Base-by-base conservation (phyloP, 352 stramenopile genomes). In the Peronospora belbahrii region DNA sequence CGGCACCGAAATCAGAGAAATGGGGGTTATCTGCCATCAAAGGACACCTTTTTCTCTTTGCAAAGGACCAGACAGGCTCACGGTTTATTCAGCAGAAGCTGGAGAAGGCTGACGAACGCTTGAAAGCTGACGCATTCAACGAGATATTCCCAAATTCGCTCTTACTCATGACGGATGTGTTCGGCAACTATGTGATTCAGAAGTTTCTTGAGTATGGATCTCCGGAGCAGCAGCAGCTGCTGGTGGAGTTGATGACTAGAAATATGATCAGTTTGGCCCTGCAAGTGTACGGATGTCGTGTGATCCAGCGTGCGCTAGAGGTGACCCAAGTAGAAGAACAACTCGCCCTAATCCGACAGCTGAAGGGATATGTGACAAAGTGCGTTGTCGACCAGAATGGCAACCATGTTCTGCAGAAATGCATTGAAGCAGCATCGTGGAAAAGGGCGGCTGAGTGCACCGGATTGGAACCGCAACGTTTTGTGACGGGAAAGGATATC, bases 121-220 rank as follows among this genome's bases (percentile, higher is more conserved):
- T 65, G 19, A 88, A 88, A 44, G 49, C 79, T 13, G 67, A 85
- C 1, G 76, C 83, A 6, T 94, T 95, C 44, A 70, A 73, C 27
- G 85, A 96, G 42, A 74, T 94, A n/a, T 85, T 75, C 19, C 77
- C 78, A 8, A 75, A 87, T 28, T 83, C 75, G 11, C 63, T 94
- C 14, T 22, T 71, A 33, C 55, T 96, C 33, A 96, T 96, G 85
- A 89, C 77, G 22, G 84, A 95, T 45, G 95, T 99, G 5, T 99
- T 99, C 65, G 96, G 96, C 13, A 99, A 99, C 65, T 99, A 99
- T 55, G 96, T 99, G 19, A 95, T 99, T 28, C 96, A 99, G 65
- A 98, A 98, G 56, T 83, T 98, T 24, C 89, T 98, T 48, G 91
- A 98, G 42, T 94, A 97, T 67, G 94, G 94, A 19, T 96, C 72